Base-by-base conservation (phyloP, 306 rosid species). In the Medicago lupulina region DNA sequence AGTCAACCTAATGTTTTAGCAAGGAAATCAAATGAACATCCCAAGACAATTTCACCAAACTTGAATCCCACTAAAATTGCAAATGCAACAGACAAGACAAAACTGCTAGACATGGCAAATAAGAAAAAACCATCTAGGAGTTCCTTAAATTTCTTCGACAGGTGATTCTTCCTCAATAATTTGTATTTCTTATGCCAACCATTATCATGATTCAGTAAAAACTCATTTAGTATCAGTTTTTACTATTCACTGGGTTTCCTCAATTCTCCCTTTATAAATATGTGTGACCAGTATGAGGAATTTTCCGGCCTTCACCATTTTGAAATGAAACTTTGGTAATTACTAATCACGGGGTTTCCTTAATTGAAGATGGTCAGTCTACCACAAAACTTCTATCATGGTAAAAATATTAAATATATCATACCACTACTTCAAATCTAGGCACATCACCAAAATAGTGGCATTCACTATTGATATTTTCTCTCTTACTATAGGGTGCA, bases 101-200 rank as follows among this genome's bases (percentile, higher is more conserved):
- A 82, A 79, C 58, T 55, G 70, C 81, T 59, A 58, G 75, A 82
- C 77, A 15, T 71, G 10, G 87, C 85, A 86, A 83, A 73, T 58
- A 61, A 19, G 82, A 89, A 76, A 81, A 87, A 80, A 44, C 65
- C 90, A 41, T 81, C 81, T 61, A n/a, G 76, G 50, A 82, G 86
- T 77, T 85, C 90, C 73, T 75, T 87, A 23, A 82, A 70, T 73
- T 90, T 92, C 80, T 94, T 94, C 58, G 95, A 88, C 81, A 90
- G 96, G 98, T 94, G 81, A 80, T 59, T 81, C 74, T 70, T 78
- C 60, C 31, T 60, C 41, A 59, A 59, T 78, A 39, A 18, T 38
- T 77, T 50, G 64, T 38, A 1, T 55, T 69, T 72, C 68, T 57
- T 28, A 59, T 67, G 10, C 74, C 17, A 21, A 51, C 54, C 41